Percentiles rank a stretch among this genome's conserved stretches.
Evolutionary conservation across 163 green algal genomes (phyloP).

Genomic region (Scenedesmus sp.): DNA sequence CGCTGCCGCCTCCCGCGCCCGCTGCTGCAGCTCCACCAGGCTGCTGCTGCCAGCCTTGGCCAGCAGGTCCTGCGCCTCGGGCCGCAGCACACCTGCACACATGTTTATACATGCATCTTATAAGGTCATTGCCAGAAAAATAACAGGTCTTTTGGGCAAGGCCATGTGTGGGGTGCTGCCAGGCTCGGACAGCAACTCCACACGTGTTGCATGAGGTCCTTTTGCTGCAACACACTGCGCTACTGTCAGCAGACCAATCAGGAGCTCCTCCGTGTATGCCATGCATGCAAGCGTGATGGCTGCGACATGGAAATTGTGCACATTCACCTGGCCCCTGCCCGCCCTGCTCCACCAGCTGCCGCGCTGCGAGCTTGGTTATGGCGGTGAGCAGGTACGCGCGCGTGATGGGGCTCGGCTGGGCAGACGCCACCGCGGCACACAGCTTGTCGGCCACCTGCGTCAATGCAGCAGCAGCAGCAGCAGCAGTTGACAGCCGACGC

Average conservation of each 20-base stretch:
- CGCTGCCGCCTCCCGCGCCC: constrained; percentile 84
- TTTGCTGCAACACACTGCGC: too few relatives aligned
- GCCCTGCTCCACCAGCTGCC: constrained; percentile 12
- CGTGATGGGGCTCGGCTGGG: constrained; percentile 45
- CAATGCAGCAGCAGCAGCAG: constrained; percentile 4
- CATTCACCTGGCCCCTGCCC: constrained; percentile 5
- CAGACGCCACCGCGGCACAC: constrained; percentile 53
- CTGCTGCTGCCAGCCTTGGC: constrained; percentile 61
- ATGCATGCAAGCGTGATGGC: too few relatives aligned
- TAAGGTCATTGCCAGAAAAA: too few relatives aligned
- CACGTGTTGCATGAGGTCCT: too few relatives aligned
- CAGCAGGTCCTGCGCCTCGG: constrained; percentile 71
- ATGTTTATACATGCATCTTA: background rate
- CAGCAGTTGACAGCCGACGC: background rate
- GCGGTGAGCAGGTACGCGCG: constrained; percentile 70
- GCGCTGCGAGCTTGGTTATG: constrained; percentile 79
- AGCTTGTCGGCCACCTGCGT: constrained; percentile 65
- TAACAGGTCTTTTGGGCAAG: too few relatives aligned
- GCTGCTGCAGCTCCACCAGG: constrained; percentile 87
- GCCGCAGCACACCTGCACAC: constrained; percentile 35
- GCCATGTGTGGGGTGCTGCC: too few relatives aligned
- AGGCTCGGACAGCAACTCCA: too few relatives aligned
- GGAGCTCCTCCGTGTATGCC: too few relatives aligned
- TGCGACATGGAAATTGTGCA: too few relatives aligned
- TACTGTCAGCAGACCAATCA: too few relatives aligned